Conservation (phyloP, 1,139 yeast genomes). For the Geotrichum candidum region DNA sequence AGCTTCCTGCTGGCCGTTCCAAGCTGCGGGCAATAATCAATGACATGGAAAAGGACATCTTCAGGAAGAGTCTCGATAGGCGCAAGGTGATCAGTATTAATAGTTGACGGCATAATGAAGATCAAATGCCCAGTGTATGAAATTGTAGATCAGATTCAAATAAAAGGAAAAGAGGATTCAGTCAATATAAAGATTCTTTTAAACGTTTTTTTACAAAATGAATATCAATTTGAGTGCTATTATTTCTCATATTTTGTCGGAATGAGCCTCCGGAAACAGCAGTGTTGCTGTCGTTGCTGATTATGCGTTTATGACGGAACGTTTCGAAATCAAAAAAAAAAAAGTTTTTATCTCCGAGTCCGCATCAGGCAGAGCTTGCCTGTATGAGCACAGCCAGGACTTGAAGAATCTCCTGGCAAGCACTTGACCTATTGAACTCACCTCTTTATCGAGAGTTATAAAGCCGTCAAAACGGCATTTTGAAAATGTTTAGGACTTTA, state of each 20-base stretch:
- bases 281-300: neutral
- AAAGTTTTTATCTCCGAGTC: neutral
- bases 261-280: too few relatives aligned
- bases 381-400: neutral
- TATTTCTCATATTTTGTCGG: too few relatives aligned
- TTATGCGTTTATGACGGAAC: neutral
- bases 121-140: constrained; percentile 23
- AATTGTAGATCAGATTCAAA: neutral
- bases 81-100: neutral
- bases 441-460: neutral
- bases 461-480: neutral
- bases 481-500: neutral
- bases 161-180: neutral
- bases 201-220: neutral
- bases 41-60: constrained; percentile 10
- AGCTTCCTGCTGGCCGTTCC: constrained; percentile 9
- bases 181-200: neutral
- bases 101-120: constrained; percentile 27
- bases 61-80: constrained; percentile 12
- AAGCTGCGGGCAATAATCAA: constrained; percentile 8
- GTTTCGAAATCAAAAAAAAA: neutral
- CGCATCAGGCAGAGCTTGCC: neutral
- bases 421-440: neutral
- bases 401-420: neutral
- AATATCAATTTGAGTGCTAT: too few relatives aligned